Evolutionary conservation across 2,329 filamentous ascomycete genomes (phyloP).

Genomic region (Grosmannia serpens): DNA sequence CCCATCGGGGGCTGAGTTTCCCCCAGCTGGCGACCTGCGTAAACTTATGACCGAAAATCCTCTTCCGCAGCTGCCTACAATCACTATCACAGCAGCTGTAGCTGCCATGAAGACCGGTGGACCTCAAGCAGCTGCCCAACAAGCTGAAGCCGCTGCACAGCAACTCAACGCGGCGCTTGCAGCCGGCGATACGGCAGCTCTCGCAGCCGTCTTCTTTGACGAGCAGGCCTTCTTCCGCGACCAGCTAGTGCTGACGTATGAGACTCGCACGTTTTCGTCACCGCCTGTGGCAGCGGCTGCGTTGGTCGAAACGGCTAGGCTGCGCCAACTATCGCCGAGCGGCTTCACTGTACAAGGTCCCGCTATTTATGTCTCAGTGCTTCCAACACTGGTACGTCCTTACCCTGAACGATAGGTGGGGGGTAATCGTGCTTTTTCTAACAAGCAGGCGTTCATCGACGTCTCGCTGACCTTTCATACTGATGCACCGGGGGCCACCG

Average conservation of each 20-base stretch:
- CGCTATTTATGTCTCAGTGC: neutral
- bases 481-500: neutral
- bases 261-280: neutral
- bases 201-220: neutral
- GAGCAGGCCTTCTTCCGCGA: conserved; percentile 2
- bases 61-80: neutral
- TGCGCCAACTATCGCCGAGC: neutral
- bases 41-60: conserved; percentile 1
- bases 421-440: no score
- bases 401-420: neutral
- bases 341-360: neutral
- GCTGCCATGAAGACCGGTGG: neutral
- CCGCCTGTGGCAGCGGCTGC: neutral
- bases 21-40: neutral
- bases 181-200: neutral
- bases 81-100: neutral
- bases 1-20: neutral
- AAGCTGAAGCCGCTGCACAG: neutral
- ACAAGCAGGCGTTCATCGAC: neutral
- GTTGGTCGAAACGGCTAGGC: neutral
- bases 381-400: neutral
- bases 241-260: conserved; percentile 1
- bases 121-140: neutral
- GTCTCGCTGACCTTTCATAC: neutral
- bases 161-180: neutral